Percentiles rank a stretch among this genome's conserved stretches.
These are phyloP conservation scores for Ophiostoma sp. DNA, from an alignment of 2,329 filamentous ascomycete species.

Conservation along the genomic window DNA sequence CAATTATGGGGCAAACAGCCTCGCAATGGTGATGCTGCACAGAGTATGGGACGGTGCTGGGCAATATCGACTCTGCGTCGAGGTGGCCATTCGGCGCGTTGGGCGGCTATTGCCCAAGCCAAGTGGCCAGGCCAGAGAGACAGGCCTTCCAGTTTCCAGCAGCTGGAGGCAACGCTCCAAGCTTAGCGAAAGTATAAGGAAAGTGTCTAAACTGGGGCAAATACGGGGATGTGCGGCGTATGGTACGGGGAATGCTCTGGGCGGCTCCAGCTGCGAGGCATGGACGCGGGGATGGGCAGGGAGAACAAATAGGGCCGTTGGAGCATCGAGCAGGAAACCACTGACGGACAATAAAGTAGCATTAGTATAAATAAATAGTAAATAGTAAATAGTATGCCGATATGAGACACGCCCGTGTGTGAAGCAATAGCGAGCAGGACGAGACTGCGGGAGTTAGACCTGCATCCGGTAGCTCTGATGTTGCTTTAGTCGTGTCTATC, in stretches of 20 bases:
- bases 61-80: background rate
- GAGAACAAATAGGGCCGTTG: background rate
- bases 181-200: background rate
- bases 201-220: background rate
- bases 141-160: background rate
- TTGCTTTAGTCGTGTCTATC: background rate
- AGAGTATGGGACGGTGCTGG: background rate
- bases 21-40: background rate
- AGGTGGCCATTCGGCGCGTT: background rate
- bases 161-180: background rate
- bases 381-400: no score
- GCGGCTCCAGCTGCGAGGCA: background rate
- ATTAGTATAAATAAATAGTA: no score
- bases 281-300: background rate
- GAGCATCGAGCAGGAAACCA: background rate
- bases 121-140: background rate
- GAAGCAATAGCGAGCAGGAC: background rate
- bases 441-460: background rate
- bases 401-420: background rate
- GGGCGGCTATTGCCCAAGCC: background rate
- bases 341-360: no score
- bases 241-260: no score
- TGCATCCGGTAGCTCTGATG: conserved; percentile 2
- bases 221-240: background rate
- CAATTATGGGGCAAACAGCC: background rate